A percentile compares a stretch with the other conserved stretches of the same genome.
Conservation (phyloP, 2,329 filamentous ascomycete genomes). For the Cercospora sp. region DNA sequence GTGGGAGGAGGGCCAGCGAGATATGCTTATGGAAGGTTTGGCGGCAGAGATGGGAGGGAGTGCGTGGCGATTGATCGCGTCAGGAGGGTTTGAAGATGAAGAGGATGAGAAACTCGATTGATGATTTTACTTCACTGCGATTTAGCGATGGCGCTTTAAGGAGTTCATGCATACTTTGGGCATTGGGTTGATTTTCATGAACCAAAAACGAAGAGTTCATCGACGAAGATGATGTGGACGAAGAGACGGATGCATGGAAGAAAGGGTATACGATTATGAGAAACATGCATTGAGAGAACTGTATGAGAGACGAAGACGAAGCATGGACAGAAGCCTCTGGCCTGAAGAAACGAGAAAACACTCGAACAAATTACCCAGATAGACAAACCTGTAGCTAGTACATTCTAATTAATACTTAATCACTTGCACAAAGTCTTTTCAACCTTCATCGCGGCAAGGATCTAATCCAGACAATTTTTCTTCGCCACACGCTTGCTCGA, state of each 20-base stretch:
- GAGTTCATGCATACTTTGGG: neutral
- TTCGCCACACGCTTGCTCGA: neutral
- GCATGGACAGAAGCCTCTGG: neutral
- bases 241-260: neutral
- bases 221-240: neutral
- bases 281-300: neutral
- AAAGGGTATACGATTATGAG: neutral
- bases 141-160: neutral
- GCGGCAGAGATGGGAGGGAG: constrained; percentile 60
- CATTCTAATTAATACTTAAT: constrained; percentile 5
- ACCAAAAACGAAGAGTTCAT: neutral
- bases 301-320: neutral
- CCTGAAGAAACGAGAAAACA: neutral
- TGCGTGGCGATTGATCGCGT: constrained; percentile 62
- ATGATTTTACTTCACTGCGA: neutral
- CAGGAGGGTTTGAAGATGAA: constrained; percentile 1
- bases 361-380: neutral
- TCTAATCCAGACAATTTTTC: neutral
- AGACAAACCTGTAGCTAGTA: neutral
- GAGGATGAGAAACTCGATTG: neutral
- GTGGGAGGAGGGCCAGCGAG: constrained; percentile 30
- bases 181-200: neutral
- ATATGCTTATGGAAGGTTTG: constrained; percentile 60
- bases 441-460: neutral
- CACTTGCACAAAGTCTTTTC: neutral